Percentiles rank a stretch among this genome's conserved stretches.
Conservation (phyloP, 2,329 filamentous ascomycete genomes). For the Ceratocystis cacaofunesta region DNA sequence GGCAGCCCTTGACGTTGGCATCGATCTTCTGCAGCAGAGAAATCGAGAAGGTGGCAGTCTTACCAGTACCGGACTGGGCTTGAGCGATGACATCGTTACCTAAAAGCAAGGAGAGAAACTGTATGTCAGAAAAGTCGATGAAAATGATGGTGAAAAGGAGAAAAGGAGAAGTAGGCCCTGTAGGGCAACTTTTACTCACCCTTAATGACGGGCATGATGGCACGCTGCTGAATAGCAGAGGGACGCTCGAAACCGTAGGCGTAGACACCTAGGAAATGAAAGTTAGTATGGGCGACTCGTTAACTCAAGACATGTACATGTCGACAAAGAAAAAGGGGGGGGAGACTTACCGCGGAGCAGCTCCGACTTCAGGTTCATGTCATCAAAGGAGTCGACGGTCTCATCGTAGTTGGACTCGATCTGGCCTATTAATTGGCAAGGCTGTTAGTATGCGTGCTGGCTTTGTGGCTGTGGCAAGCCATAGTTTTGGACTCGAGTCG, state of each 20-base stretch:
- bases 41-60: conserved; percentile 99
- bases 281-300: neutral
- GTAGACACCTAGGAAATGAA: conserved; percentile 58
- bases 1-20: conserved; percentile 83
- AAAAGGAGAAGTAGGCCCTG: neutral
- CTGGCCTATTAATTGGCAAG: conserved; percentile 48
- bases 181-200: conserved; percentile 40
- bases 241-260: conserved; percentile 99
- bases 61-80: conserved; percentile 98
- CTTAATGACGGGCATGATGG: conserved; percentile 99
- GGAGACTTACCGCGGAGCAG: conserved; percentile 62
- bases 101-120: conserved; percentile 23
- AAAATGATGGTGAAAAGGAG: neutral
- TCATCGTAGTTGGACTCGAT: conserved; percentile 99
- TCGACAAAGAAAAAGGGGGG: neutral
- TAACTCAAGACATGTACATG: neutral
- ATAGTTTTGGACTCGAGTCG: neutral
- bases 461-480: neutral
- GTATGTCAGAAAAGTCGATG: neutral
- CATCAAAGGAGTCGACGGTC: conserved; percentile 97
- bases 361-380: conserved; percentile 94
- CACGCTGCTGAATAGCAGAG: conserved; percentile 98
- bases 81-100: conserved; percentile 98
- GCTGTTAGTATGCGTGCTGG: neutral
- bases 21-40: conserved; percentile 98